Base-by-base conservation (phyloP, 495 filamentous ascomycete genomes). In the Daldinia decipiens region DNA sequence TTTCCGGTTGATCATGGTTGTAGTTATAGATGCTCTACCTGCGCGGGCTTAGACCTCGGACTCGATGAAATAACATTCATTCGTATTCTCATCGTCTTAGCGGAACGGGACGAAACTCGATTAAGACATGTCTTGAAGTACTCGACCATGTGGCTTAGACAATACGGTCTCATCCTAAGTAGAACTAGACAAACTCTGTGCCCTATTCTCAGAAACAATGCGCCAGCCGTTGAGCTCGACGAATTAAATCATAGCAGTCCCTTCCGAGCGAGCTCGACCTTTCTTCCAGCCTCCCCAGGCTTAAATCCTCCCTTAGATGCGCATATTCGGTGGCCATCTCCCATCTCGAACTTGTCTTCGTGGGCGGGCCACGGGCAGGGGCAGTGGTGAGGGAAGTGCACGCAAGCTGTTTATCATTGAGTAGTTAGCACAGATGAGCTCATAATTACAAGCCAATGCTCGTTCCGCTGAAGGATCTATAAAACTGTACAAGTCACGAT, bases 351-450 rank as follows among this genome's bases (percentile, higher is more conserved):
- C 74, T 98, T 98, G 74, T 98, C 93, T 77, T 97, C 92, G 51
- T 92, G 85, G 15, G 82, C 80, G 6, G 92, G 90, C 82, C 91
- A 94, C 2, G 93, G 83, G 79, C 94, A 98, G 6, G 94, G 94
- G 77, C 94, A 98, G 80, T 98, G 94, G 79, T 97, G 93, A 7
- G 94, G 93, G 84, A 96, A 93, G 76, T 92, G 89, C 2, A 98
- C 94, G 82, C 94, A 98, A 5, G 93, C 90, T 83, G 43, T 57
- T 21, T 19, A n/a, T n/a, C n/a, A 21, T 24, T 5, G 9, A 56
- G 15, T 38, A 24, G 34, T 39, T 39, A 57, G 24, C 11, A 32
- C 12, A 27, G 4, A 6, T n/a, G 1, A 24, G 11, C 8, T 29
- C 17, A 31, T 3, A 32, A 32, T 11, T 32, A 11, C 8, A 32